Percentiles rank a stretch among this genome's conserved stretches.
Evolutionary conservation across 768 basidiomycete genomes (phyloP).

Genomic region (Lentinula detonsa): DNA sequence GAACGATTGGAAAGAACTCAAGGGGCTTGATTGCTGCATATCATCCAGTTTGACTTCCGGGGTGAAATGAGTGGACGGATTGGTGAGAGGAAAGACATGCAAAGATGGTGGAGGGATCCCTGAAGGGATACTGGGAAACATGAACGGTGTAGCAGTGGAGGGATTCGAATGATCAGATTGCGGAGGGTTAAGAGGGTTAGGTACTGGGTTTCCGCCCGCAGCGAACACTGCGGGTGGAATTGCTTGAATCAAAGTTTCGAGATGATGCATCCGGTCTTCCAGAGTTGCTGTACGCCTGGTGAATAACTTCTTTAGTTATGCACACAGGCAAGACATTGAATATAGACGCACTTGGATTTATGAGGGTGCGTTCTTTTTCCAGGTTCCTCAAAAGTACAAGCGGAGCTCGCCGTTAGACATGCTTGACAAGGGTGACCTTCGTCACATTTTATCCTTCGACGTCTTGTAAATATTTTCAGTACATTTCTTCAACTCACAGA

Average conservation of each 20-base stretch:
- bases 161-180: slow-evolving; percentile 23
- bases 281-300: slow-evolving; percentile 72
- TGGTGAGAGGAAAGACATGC: slow-evolving; percentile 71
- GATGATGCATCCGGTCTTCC: slow-evolving; percentile 85
- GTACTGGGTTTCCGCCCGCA: slow-evolving; percentile 34
- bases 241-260: slow-evolving; percentile 79
- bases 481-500: background rate
- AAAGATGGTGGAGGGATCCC: slow-evolving; percentile 23
- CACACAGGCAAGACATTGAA: background rate
- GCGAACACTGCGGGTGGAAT: slow-evolving; percentile 79
- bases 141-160: slow-evolving; percentile 32
- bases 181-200: slow-evolving; percentile 9
- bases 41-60: slow-evolving; percentile 33
- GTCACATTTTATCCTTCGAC: slow-evolving; percentile 82
- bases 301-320: background rate
- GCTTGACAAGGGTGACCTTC: slow-evolving; percentile 88
- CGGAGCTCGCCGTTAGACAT: slow-evolving; percentile 74
- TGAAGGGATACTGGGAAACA: slow-evolving; percentile 26
- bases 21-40: slow-evolving; percentile 42
- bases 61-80: slow-evolving; percentile 75
- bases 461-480: slow-evolving; percentile 31
- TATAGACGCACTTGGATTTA: slow-evolving; percentile 70
- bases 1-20: slow-evolving; percentile 32
- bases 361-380: slow-evolving; percentile 83
- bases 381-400: slow-evolving; percentile 84